phyloP scores from a whole-genome alignment of 75 land plant genomes.

The Cryptomeria japonica region DNA sequence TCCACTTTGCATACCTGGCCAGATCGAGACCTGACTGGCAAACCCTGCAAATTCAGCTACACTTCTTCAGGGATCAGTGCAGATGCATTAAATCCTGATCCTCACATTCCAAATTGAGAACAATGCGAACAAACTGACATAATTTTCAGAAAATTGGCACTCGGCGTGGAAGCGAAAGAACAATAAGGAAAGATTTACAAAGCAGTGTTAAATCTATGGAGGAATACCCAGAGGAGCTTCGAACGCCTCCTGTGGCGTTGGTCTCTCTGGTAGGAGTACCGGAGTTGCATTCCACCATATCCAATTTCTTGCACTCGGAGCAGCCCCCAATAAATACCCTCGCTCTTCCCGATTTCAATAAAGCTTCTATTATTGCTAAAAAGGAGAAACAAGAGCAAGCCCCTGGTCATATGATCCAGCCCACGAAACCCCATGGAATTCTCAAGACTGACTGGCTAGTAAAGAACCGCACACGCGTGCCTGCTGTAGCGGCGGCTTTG shows the following conservation, averaged over 20 bases:
- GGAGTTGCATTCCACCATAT: constrained; percentile 76
- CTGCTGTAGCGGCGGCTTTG: constrained; percentile 83
- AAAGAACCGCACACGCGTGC: constrained; percentile 88
- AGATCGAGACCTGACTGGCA: not conserved
- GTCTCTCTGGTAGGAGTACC: constrained; percentile 78
- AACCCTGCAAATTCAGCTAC: not conserved
- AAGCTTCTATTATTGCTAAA: constrained; percentile 51
- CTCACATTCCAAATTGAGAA: not conserved
- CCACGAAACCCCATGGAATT: constrained; percentile 55
- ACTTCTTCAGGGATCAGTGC: not conserved
- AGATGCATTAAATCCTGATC: not conserved
- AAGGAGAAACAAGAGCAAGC: constrained; percentile 25
- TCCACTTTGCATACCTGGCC: too few relatives aligned
- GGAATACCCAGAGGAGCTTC: constrained; percentile 89
- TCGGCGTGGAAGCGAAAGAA: not conserved
- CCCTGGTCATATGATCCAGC: constrained; percentile 9
- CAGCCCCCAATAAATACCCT: constrained; percentile 93
- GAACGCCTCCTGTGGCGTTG: constrained; percentile 88
- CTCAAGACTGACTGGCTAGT: constrained; percentile 85
- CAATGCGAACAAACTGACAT: not conserved
- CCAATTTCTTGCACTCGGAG: constrained; percentile 69
- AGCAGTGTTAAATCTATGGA: constrained; percentile 53
- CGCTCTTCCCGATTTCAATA: constrained; percentile 88
- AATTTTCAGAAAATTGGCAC: not conserved
- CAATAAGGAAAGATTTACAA: not conserved